Evolutionary conservation across 257 asterid species (phyloP).

Genomic region (Rubia yunnanensis): DNA sequence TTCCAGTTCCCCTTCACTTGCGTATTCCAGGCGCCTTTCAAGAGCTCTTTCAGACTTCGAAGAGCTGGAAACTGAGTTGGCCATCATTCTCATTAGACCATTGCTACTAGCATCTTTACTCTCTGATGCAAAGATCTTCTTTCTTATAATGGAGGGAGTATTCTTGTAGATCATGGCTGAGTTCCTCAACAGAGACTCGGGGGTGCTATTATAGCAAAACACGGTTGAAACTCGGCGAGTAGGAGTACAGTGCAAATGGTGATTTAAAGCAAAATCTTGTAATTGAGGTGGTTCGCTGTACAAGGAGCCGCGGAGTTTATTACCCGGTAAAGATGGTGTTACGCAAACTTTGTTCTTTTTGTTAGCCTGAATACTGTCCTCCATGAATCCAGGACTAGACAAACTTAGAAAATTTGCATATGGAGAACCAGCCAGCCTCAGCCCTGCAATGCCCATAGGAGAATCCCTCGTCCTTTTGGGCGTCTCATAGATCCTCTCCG

Average conservation of each 20-base stretch:
- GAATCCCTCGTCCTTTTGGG: conserved; percentile 37
- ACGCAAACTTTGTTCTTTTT: conserved; percentile 31
- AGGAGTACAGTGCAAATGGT: conserved; percentile 21
- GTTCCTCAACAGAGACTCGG: conserved; percentile 51
- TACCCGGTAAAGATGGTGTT: too few relatives aligned
- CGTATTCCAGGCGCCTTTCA: conserved; percentile 53
- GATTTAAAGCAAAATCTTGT: conserved; percentile 15
- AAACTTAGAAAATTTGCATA: conserved; percentile 43
- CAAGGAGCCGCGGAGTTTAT: too few relatives aligned
- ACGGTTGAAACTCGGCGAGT: conserved; percentile 24
- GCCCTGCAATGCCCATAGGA: conserved; percentile 16
- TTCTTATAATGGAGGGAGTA: conserved; percentile 66
- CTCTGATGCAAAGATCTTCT: conserved; percentile 22
- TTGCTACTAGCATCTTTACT: conserved; percentile 16
- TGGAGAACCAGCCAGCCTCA: conserved; percentile 21
- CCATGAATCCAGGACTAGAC: conserved; percentile 29
- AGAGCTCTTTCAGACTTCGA: conserved; percentile 31
- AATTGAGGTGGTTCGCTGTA: too few relatives aligned
- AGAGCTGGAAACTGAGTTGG: conserved; percentile 17
- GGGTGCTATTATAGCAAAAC: conserved; percentile 31
- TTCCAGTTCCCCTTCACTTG: conserved; percentile 54
- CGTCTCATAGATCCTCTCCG: conserved; percentile 22
- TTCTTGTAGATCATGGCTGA: conserved; percentile 57
- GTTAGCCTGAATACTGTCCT: conserved; percentile 23
- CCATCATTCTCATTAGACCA: conserved; percentile 20